Base-by-base conservation (phyloP, 345 rosid genomes). In the Ailanthus altissimus region DNA sequence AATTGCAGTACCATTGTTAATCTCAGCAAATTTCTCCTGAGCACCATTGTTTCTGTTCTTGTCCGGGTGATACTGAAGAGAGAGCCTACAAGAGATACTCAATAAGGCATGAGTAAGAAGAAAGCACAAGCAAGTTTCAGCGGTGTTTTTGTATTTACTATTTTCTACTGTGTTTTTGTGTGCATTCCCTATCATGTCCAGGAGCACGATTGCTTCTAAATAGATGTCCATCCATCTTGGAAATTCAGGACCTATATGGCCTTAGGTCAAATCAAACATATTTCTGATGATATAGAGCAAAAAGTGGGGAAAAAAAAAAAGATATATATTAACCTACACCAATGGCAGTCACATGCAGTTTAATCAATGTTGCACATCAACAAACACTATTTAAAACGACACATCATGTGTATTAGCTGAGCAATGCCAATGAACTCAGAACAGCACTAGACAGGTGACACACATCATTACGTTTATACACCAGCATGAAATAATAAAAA, bases 21-120 rank as follows among this genome's bases (percentile, higher is more conserved):
- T 93, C 87, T 96, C 93, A 18, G 94, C 80, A 67, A 96, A 93
- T 88, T 92, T 96, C 83, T 80, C 96, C 77, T 93, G 95, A 77
- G 97, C 98, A 26, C 88, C 88, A 81, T 96, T 92, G 13, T 77
- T 84, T 74, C 91, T 92, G 86, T 96, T 96, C 90, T 92, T 96
- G 84, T 96, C 97, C 6, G 97, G 99, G 71, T 93, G 99, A 72
- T 92, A 92, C 49, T 87, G 81, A 71, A 96, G 91, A 80, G 98
- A 93, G 12, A 84, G 93, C 89, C 99, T 96, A 64, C 81, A 85
- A 40, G 84, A 71, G 53, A 16, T 0, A 59, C 28, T 20, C 50
- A 70, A 20, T 65, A 43, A 62, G 18, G 3, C 26, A 42, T 14
- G 15, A 53, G 64, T 54, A 53, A 65, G 18, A 50, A 53, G 50